These are phyloP conservation scores for Fraxinus angustifolia DNA, from an alignment of 305 asterid species.

Conservation along the genomic window DNA sequence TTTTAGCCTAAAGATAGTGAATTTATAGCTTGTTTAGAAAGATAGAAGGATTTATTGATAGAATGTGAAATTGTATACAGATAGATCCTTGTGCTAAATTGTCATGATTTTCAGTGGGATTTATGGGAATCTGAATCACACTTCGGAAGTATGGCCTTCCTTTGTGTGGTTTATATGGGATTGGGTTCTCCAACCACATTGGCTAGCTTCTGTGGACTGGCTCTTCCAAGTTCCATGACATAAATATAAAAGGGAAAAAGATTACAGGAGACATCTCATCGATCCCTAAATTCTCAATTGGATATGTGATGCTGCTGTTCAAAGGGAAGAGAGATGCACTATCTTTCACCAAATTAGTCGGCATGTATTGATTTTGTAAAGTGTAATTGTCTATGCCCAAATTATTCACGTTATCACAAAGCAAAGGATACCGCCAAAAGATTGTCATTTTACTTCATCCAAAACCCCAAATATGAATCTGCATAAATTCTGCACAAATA, in stretches of 20 bases:
- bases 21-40: neutral
- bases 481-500: neutral
- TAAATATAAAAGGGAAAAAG: slow-evolving; percentile 11
- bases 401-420: slow-evolving; percentile 7
- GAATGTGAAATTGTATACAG: neutral
- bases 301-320: neutral
- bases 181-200: too few species aligned
- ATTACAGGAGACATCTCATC: neutral
- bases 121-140: too few species aligned
- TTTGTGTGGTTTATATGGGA: too few species aligned
- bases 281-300: neutral
- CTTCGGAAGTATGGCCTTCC: too few species aligned
- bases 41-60: neutral
- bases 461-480: slow-evolving; percentile 5
- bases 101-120: too few species aligned
- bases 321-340: neutral
- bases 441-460: neutral
- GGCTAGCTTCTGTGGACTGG: too few species aligned
- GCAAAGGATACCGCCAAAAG: neutral
- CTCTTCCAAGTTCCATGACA: too few species aligned
- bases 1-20: slow-evolving; percentile 13
- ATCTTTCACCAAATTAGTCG: neutral
- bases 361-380: neutral
- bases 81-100: neutral
- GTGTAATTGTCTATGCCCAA: neutral